Evolutionary conservation across 345 rosid species (phyloP), one percentile per base, ranked within the genome.

Genomic region (Lepidium didymum): DNA sequence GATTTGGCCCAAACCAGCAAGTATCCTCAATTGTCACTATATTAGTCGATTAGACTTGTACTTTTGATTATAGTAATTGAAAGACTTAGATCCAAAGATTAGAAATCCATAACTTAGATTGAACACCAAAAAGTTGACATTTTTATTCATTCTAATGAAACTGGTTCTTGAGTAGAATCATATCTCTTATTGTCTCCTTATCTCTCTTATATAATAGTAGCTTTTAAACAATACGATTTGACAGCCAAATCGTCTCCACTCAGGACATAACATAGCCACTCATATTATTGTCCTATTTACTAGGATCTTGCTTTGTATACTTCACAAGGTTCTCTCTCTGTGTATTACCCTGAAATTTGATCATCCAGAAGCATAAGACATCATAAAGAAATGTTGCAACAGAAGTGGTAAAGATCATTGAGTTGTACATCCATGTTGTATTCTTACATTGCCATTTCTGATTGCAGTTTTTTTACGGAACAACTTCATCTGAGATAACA

Each of bases 401-500:
- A 51, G 0, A 50, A 41, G 4, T 42, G 35, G 46, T 56, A 16
- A 45, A 19, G 13, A 64, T 55, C 27, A 63, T 16, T 29, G 21
- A 25, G 35, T 36, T 25, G 41, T 37, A 21, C 33, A 13, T 45
- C n/a, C 7, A 42, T 58, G 52, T 29, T 51, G 36, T 37, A 56
- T 47, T 68, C 68, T 52, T 67, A 68, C 46, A 33, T 57, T 18
- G 14, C n/a, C 64, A 54, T n/a, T 40, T 58, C 46, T 41, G 1
- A 64, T 40, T 49, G 47, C 4, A 0, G 56, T 23, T 19, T 27
- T 36, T 16, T 51, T 25, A 92, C 67, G 85, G 76, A 68, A 87
- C 89, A 61, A 90, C 74, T 51, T 78, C 95, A 9, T 74, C 69
- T 4, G 91, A 84, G 64, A 82, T 68, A 35, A 52, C 11, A 6